Percentiles rank a stretch among this genome's conserved stretches.
Evolutionary conservation across 192 early-diverging fungal genomes (phyloP).

Genomic region (Coemansia aciculifera): DNA sequence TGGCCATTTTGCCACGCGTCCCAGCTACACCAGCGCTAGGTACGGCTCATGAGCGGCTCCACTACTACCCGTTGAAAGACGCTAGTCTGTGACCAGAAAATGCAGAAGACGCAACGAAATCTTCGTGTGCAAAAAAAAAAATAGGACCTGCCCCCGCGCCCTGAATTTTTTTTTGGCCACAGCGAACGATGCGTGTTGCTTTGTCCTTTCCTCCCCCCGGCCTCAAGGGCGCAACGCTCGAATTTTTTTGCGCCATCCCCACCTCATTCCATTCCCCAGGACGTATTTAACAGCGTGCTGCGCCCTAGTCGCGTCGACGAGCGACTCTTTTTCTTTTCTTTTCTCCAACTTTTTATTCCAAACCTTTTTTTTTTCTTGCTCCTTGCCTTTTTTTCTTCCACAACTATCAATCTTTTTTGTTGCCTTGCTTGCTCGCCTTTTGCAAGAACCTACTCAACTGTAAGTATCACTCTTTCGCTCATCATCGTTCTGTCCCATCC

Average conservation of each 20-base stretch:
- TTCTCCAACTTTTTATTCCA: constrained; percentile 13
- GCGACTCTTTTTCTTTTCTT: constrained; percentile 14
- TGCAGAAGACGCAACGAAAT: background rate
- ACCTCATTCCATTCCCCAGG: constrained; percentile 15
- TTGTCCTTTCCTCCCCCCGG: background rate
- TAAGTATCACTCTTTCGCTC: constrained; percentile 22
- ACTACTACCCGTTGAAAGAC: background rate
- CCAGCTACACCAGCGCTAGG: background rate
- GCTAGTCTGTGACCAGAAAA: background rate
- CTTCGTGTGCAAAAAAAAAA: background rate
- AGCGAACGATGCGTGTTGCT: constrained; percentile 1
- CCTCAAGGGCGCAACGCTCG: background rate
- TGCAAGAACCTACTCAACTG: constrained; percentile 11
- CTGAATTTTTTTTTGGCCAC: background rate
- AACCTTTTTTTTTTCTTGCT: constrained; percentile 26
- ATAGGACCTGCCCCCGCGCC: background rate
- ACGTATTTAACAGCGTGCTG: constrained; percentile 40
- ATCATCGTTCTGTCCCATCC: background rate
- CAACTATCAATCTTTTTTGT: constrained; percentile 15
- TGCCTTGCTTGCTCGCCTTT: constrained; percentile 20
- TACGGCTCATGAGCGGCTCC: background rate
- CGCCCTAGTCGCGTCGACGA: constrained; percentile 23
- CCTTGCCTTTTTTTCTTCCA: constrained; percentile 22
- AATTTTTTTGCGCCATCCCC: constrained; percentile 17
- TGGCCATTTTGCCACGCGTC: background rate